Conservation (phyloP, 2,329 filamentous ascomycete species). For the Botrytis byssoidea region DNA sequence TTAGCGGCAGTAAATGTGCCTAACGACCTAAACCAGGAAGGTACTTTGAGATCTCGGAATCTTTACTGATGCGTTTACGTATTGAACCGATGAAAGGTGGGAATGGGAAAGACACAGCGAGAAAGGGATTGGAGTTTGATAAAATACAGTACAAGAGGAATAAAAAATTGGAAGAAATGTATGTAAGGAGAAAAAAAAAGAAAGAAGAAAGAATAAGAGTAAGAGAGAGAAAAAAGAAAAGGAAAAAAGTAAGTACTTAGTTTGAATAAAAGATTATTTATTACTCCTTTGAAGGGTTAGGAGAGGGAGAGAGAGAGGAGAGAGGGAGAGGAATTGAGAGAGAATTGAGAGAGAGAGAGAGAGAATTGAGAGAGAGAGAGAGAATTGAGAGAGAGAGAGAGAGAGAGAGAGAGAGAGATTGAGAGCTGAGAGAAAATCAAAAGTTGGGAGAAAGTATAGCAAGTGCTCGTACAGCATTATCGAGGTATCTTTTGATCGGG, state of each 20-base stretch:
- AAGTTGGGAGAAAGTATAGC: background rate
- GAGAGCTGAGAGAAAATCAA: background rate
- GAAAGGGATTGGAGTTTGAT: background rate
- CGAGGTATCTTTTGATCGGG: background rate
- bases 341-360: background rate
- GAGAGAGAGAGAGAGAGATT: too few species aligned
- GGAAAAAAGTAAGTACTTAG: background rate
- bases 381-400: too few species aligned
- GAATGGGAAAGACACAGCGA: background rate
- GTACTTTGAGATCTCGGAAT: background rate
- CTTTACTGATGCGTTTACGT: background rate
- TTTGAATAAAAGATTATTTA: background rate
- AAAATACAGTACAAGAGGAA: background rate
- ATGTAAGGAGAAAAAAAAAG: background rate
- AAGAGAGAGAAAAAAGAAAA: background rate
- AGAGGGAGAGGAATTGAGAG: background rate
- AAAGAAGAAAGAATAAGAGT: background rate
- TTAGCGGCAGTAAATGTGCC: conserved; percentile 9
- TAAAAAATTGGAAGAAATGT: background rate
- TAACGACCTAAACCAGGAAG: conserved; percentile 5
- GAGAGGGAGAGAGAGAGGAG: too few species aligned
- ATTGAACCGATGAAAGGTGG: background rate
- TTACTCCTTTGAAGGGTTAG: background rate
- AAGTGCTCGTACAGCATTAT: background rate
- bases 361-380: background rate